Conservation (phyloP, 148 eudicot species). For the Camellia lanceoleosa region DNA sequence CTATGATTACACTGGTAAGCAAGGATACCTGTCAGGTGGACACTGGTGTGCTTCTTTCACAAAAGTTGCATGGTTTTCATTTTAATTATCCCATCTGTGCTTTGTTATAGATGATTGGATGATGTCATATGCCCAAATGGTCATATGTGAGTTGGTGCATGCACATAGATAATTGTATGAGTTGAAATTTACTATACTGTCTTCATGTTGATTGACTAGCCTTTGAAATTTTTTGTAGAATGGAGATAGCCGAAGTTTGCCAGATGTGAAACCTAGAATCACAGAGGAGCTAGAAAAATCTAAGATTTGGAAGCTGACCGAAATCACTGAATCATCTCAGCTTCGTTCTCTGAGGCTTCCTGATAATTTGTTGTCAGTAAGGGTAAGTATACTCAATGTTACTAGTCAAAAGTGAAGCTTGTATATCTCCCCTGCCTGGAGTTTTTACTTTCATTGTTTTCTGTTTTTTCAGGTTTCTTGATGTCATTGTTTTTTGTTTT, state of each 20-base stretch:
- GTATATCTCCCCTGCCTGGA: neutral
- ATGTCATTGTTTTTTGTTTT: neutral
- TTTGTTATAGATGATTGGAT: neutral
- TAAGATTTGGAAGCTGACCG: conserved; percentile 47
- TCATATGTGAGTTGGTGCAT: neutral
- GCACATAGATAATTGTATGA: neutral
- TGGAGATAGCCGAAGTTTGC: conserved; percentile 32
- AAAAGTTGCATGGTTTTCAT: neutral
- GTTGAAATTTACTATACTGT: neutral
- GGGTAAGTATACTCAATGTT: conserved; percentile 31
- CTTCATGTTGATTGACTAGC: neutral
- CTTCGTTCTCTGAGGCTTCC: conserved; percentile 54
- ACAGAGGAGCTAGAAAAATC: conserved; percentile 39
- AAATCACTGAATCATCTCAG: conserved; percentile 47
- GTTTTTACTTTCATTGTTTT: neutral
- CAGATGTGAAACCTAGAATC: conserved; percentile 33
- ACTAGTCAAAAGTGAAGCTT: neutral
- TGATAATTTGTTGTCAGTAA: conserved; percentile 37
- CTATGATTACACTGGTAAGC: conserved; percentile 34
- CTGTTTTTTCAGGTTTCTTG: neutral
- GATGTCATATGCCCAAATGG: neutral
- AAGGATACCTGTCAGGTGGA: neutral
- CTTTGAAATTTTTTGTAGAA: conserved; percentile 27
- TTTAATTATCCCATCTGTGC: neutral
- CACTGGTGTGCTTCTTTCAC: neutral